These are phyloP conservation scores for Pezicula neosporulosa DNA, from an alignment of 2,329 filamentous ascomycete species.

Conservation along the genomic window DNA sequence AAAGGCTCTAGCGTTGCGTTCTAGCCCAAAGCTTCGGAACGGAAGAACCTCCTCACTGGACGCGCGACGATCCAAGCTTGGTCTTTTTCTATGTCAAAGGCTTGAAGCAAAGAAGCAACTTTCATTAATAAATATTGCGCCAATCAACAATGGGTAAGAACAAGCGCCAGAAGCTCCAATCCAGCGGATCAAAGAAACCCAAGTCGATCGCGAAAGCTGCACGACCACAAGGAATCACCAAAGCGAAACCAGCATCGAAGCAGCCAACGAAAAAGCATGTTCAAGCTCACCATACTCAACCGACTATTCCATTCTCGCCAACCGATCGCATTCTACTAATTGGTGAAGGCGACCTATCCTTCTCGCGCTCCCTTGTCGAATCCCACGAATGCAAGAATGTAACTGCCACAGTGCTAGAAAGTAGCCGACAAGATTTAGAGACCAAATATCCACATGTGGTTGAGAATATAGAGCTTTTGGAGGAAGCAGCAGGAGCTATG, in stretches of 20 bases:
- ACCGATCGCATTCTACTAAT: conserved; percentile 70
- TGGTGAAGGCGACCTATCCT: conserved; percentile 80
- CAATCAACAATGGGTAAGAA: conserved; percentile 22
- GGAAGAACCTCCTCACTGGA: no score
- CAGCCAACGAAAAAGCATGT: conserved; percentile 4
- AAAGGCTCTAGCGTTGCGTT: no score
- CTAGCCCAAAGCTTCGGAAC: no score
- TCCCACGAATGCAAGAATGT: conserved; percentile 65
- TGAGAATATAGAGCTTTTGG: conserved; percentile 53
- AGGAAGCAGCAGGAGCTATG: conserved; percentile 33
- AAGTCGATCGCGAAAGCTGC: conserved; percentile 1
- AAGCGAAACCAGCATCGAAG: conserved; percentile 1
- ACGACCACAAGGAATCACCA: conserved; percentile 2
- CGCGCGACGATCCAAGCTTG: no score
- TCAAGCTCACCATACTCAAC: conserved; percentile 33
- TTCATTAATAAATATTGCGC: no score
- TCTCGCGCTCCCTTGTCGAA: conserved; percentile 62
- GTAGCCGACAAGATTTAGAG: conserved; percentile 49
- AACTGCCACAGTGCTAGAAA: conserved; percentile 68
- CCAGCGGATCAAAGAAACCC: conserved; percentile 7
- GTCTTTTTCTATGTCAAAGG: no score
- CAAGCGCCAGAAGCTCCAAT: conserved; percentile 14
- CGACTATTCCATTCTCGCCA: conserved; percentile 64
- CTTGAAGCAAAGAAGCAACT: no score
- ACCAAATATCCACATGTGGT: conserved; percentile 73